A percentile compares a stretch with the other conserved stretches of the same genome.
These are phyloP conservation scores for Lepidium campestre DNA, from an alignment of 441 rosid species.

Conservation along the genomic window DNA sequence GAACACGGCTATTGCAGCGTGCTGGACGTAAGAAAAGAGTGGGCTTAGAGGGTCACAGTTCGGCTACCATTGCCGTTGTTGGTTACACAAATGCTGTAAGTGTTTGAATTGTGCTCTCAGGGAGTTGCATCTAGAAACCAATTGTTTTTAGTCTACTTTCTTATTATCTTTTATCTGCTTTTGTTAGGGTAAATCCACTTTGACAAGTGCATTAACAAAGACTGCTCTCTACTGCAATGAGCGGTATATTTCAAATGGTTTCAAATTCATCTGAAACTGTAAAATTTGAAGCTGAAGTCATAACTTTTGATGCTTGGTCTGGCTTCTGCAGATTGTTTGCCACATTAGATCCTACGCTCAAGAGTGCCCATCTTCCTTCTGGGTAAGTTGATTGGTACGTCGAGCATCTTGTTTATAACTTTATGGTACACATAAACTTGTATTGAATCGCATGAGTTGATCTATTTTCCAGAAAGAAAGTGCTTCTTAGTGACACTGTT, in stretches of 20 bases:
- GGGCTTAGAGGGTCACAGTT: slow-evolving; percentile 41
- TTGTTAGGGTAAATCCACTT: slow-evolving; percentile 80
- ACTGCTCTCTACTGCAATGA: slow-evolving; percentile 76
- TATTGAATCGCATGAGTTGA: not conserved
- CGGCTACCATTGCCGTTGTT: slow-evolving; percentile 82
- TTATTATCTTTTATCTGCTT: not conserved
- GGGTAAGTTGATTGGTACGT: slow-evolving; percentile 39
- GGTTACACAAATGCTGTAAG: slow-evolving; percentile 97
- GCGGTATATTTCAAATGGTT: slow-evolving; percentile 41
- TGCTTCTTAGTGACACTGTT: slow-evolving; percentile 85
- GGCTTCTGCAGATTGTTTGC: slow-evolving; percentile 63
- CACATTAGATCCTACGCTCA: slow-evolving; percentile 74
- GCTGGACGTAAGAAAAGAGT: slow-evolving; percentile 66
- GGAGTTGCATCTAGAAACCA: not conserved
- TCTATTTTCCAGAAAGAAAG: slow-evolving; percentile 58
- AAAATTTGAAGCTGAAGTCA: not conserved
- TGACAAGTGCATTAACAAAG: slow-evolving; percentile 63
- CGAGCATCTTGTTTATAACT: not conserved
- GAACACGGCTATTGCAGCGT: slow-evolving; percentile 83
- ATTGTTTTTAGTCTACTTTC: not conserved
- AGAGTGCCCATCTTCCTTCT: slow-evolving; percentile 66
- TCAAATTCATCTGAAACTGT: not conserved
- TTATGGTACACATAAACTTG: not conserved
- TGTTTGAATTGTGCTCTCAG: slow-evolving; percentile 14
- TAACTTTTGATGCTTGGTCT: slow-evolving; percentile 7